Base-by-base conservation (phyloP, 305 asterid genomes). In the Stenogyne calaminthoides region DNA sequence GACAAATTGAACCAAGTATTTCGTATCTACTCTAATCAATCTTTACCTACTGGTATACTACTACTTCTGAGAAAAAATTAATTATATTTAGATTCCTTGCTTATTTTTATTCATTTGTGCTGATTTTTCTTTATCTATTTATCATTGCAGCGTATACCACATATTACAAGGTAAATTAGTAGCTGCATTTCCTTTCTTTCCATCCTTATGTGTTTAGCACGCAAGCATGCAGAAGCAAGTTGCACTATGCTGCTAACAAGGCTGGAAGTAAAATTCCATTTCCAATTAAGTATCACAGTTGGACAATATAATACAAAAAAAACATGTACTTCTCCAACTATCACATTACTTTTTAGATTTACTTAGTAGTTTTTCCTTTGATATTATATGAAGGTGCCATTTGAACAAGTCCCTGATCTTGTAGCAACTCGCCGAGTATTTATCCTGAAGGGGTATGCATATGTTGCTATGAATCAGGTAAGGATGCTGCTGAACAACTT, bases 401-500 rank as follows among this genome's bases (percentile, higher is more conserved):
- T 95, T 85, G 97, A 92, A 84, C 92, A 86, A 90, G 99, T 95
- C 82, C 95, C 95, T 8, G 97, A 95, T 67, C 96, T 92, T 76
- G 99, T 92, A 69, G 95, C 91, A 15, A 79, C 64, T 77, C 97
- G 97, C 3, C 76, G 91, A 69, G 99, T 92, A 67, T 89, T 80
- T 84, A 81, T 95, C 65, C 84, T 78, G 69, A 93, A 92, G 80
- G 99, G 98, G 40, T 72, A 81, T 76, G 99, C 98, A 29, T 95
- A 91, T 83, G 95, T 92, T 76, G 97, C 96, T 67, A 87, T 75
- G 90, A 88, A 72, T 77, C 98, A 95, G 96, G 99, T 92, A 74
- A 80, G 69, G 59, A 62, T 58, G 39, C 75, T 64, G 76, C 70
- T 61, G 58, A 58, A 71, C 29, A 55, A 57, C 70, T 69, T 65